These are phyloP conservation scores for Schrenkiella parvula DNA, from an alignment of 345 rosid genomes.

Conservation along the genomic window DNA sequence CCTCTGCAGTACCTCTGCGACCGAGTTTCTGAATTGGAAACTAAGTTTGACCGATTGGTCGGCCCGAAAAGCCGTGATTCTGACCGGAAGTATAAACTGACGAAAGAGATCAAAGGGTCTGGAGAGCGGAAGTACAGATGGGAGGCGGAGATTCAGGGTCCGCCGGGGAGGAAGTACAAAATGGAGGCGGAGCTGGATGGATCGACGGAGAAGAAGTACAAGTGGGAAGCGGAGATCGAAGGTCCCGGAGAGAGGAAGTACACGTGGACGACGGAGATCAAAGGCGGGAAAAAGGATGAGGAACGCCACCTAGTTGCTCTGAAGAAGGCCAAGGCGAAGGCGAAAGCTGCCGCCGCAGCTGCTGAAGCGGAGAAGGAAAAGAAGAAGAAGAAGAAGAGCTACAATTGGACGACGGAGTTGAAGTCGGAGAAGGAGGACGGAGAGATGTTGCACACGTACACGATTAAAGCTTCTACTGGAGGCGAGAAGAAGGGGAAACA, in stretches of 20 bases:
- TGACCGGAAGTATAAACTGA: slow-evolving; percentile 73
- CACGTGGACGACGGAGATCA: slow-evolving; percentile 70
- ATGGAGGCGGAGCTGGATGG: slow-evolving; percentile 33
- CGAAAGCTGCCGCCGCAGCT: slow-evolving; percentile 35
- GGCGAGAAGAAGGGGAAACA: slow-evolving; percentile 40
- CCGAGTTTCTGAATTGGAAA: slow-evolving; percentile 62
- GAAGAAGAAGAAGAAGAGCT: slow-evolving; percentile 32
- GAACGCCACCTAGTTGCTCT: not conserved
- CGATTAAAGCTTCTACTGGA: slow-evolving; percentile 54
- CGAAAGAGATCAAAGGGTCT: slow-evolving; percentile 68
- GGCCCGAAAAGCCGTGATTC: slow-evolving; percentile 28
- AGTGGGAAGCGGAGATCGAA: slow-evolving; percentile 70
- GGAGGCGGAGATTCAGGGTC: slow-evolving; percentile 57
- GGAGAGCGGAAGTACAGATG: slow-evolving; percentile 71
- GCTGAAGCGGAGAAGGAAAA: slow-evolving; percentile 44
- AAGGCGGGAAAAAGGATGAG: slow-evolving; percentile 27
- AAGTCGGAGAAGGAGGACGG: slow-evolving; percentile 58
- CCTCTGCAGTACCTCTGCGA: slow-evolving; percentile 50
- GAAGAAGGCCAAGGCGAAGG: slow-evolving; percentile 24
- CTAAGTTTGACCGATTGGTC: slow-evolving; percentile 54
- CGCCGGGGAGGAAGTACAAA: slow-evolving; percentile 31
- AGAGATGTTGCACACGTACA: slow-evolving; percentile 49
- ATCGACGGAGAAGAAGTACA: slow-evolving; percentile 29
- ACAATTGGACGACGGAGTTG: slow-evolving; percentile 74
- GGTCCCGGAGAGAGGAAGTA: slow-evolving; percentile 61